Base-by-base conservation (phyloP, 2,329 filamentous ascomycete species). In the Leptoxyphium fumago region DNA sequence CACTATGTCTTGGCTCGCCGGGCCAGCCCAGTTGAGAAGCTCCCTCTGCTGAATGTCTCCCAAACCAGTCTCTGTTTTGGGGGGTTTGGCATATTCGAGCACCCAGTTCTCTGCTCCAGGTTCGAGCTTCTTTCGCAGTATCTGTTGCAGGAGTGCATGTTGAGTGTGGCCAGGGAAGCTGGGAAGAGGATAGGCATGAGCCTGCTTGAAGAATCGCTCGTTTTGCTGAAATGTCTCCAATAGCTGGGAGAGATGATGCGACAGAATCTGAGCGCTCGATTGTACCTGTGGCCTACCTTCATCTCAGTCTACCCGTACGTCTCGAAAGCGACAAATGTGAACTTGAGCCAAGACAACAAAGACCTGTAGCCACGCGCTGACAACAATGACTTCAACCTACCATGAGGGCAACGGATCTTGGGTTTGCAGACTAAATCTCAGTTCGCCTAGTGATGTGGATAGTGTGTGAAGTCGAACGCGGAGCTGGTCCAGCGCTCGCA, bases 71-170 rank as follows among this genome's bases (percentile, higher is more conserved):
- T 45, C 46, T 9, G 36, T 34, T 14, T 39, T 26, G 2, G 9
- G 43, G 38, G 41, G 42, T 26, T 43, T 51, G 11, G 42, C 46
- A 29, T 48, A 45, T 34, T 77, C 67, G 17, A 77, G 74, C 21
- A 89, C 78, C 65, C 81, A 80, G 45, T 79, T 77, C 58, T 88
- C 83, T 14, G 87, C 78, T 18, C 76, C 72, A 0, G 84, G 84
- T 52, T 91, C 85, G 41, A 87, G 72, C 60, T 91, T 91, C 64
- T 91, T 93, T 34, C 85, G 80, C 29, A 93, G 68, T 2, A 94
- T 69, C 53, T 81, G 75, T 21, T 75, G 70, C 1, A 89, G 71
- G 3, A 84, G 70, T 41, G 59, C 55, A 60, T 63, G 59, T 73
- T 80, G 52, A 74, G 79, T 32, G 77, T 81, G 4, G 15, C 58